These are phyloP conservation scores for Ophiostoma australiae DNA, from an alignment of 2,329 filamentous ascomycete species.

Conservation along the genomic window DNA sequence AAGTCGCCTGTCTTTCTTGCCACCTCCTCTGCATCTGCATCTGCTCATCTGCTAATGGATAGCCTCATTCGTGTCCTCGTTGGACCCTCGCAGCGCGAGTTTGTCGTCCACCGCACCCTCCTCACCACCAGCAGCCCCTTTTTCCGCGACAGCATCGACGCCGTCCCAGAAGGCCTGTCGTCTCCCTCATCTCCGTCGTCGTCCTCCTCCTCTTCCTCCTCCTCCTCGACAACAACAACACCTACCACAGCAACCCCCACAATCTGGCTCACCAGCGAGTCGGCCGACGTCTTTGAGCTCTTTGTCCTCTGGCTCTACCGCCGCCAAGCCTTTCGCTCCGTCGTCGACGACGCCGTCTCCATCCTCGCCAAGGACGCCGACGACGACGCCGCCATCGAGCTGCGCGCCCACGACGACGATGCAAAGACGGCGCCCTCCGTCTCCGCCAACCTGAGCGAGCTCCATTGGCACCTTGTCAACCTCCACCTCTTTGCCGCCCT, in stretches of 20 bases:
- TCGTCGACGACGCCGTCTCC: conserved; percentile 41
- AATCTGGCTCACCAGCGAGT: conserved; percentile 44
- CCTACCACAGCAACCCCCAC: conserved; percentile 25
- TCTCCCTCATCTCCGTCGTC: neutral
- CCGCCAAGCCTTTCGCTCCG: conserved; percentile 39
- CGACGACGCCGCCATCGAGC: neutral
- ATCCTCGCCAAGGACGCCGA: conserved; percentile 28
- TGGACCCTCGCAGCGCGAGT: conserved; percentile 33
- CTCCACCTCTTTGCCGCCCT: conserved; percentile 54
- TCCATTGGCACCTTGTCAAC: conserved; percentile 54
- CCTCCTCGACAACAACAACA: neutral
- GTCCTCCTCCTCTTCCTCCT: neutral
- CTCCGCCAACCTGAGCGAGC: conserved; percentile 33
- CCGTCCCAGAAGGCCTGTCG: conserved; percentile 31
- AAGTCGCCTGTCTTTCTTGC: neutral
- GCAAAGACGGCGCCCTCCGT: conserved; percentile 15
- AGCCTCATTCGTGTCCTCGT: conserved; percentile 32
- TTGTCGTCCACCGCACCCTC: conserved; percentile 36
- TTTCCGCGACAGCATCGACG: conserved; percentile 45
- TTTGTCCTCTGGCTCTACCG: conserved; percentile 51
- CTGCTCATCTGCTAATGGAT: neutral
- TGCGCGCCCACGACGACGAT: conserved; percentile 9
- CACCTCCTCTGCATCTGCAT: neutral
- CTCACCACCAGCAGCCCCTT: conserved; percentile 46
- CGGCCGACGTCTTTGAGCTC: conserved; percentile 49